phyloP scores from a whole-genome alignment of 169 alveolate species.

The Eimeria nieschulzi region DNA sequence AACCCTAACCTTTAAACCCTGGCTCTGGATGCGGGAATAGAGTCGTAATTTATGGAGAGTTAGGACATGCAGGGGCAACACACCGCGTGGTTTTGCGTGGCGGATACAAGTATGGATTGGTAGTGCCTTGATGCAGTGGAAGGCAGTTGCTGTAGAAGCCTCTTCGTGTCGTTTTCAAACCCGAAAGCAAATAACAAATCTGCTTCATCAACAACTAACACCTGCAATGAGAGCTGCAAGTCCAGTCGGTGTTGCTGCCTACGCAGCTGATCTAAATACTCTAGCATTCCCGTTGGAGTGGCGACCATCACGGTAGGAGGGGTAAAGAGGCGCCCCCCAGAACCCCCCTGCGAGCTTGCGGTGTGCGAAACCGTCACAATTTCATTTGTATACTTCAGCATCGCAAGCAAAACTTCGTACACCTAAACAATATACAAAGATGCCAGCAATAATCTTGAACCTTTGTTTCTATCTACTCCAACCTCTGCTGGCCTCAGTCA shows the following conservation, averaged over 20 bases:
- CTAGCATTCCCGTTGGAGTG: constrained; percentile 73
- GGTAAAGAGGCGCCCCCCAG: not conserved
- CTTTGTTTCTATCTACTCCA: too few species aligned
- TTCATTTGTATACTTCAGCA: constrained; percentile 53
- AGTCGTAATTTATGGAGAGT: too few species aligned
- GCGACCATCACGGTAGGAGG: constrained; percentile 74
- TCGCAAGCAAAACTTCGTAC: constrained; percentile 31
- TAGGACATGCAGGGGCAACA: not conserved
- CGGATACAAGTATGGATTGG: constrained; percentile 74
- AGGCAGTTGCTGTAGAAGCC: constrained; percentile 66
- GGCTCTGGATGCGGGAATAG: too few species aligned
- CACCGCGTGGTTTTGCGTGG: constrained; percentile 77
- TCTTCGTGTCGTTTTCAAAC: constrained; percentile 69
- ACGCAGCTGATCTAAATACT: constrained; percentile 28
- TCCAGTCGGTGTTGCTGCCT: constrained; percentile 23
- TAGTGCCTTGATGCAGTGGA: constrained; percentile 61
- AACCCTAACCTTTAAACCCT: too few species aligned
- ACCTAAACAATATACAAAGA: constrained; percentile 23
- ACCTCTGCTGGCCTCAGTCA: too few species aligned
- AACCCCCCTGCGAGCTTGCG: not conserved
- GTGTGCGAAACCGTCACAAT: constrained; percentile 62
- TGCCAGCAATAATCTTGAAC: too few species aligned
- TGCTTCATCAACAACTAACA: constrained; percentile 78
- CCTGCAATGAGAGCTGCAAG: constrained; percentile 33
- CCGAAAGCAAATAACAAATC: constrained; percentile 78